These are phyloP conservation scores for Peronospora belbahrii DNA, from an alignment of 352 stramenopile genomes.

Conservation along the genomic window DNA sequence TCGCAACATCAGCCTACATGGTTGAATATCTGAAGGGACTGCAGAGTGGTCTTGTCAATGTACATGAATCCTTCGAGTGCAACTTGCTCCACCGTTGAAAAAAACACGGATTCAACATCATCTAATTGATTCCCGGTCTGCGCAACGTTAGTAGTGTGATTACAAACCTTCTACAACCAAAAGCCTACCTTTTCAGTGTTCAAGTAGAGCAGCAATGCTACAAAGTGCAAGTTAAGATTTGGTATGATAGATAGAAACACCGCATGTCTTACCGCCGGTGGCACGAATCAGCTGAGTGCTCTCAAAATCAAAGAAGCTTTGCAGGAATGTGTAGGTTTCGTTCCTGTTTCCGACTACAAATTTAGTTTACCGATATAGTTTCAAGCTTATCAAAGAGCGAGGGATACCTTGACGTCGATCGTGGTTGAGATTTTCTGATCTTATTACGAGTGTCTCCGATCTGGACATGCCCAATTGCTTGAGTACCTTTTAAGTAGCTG, in stretches of 20 bases:
- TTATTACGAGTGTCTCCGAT: conserved; percentile 39
- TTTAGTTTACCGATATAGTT: background rate
- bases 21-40: conserved; percentile 81
- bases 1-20: conserved; percentile 28
- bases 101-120: conserved; percentile 35
- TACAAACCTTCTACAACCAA: background rate
- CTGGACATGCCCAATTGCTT: conserved; percentile 57
- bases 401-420: conserved; percentile 15
- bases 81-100: conserved; percentile 58
- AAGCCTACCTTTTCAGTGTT: conserved; percentile 56
- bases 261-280: conserved; percentile 43
- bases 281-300: conserved; percentile 65
- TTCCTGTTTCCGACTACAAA: conserved; percentile 23
- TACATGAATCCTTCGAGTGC: conserved; percentile 74
- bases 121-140: conserved; percentile 84
- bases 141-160: conserved; percentile 1
- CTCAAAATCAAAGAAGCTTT: conserved; percentile 79
- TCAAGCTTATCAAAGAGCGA: background rate
- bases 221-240: background rate
- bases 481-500: conserved; percentile 59
- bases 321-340: conserved; percentile 55
- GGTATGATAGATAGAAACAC: background rate
- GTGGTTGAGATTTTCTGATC: conserved; percentile 10
- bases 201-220: conserved; percentile 66
- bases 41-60: conserved; percentile 59